Percentiles rank a stretch among this genome's conserved stretches.
phyloP scores from a whole-genome alignment of 208 protist genomes.

The Endotrypanum monterogeii region DNA sequence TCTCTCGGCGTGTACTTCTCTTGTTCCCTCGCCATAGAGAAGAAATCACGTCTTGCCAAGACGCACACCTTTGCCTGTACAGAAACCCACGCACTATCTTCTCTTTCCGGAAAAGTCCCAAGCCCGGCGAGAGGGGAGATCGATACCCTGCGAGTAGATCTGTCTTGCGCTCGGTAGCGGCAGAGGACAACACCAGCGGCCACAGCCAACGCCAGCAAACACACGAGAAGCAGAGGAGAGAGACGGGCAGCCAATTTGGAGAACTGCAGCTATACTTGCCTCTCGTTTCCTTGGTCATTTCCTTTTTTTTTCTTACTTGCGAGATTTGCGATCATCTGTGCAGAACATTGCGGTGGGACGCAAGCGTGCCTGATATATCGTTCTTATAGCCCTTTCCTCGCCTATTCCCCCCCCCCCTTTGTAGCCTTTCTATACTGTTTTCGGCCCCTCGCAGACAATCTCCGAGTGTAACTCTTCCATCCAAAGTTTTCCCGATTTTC shows the following conservation, averaged over 20 bases:
- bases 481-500: neutral
- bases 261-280: neutral
- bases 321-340: neutral
- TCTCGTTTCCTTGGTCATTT: constrained; percentile 13
- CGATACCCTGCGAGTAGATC: neutral
- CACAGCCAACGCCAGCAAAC: neutral
- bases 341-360: neutral
- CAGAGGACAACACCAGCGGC: neutral
- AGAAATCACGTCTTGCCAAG: neutral
- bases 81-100: too few species aligned
- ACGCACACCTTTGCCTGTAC: neutral
- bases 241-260: neutral
- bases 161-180: neutral
- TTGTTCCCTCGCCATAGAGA: neutral
- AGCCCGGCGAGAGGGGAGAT: too few species aligned
- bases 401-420: neutral
- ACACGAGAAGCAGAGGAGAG: neutral
- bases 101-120: too few species aligned
- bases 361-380: neutral
- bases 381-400: neutral
- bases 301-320: neutral
- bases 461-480: neutral
- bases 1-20: constrained; percentile 4
- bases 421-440: neutral
- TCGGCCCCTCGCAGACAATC: neutral